Evolutionary conservation across 2,329 filamentous ascomycete genomes (phyloP).

Genomic region (Pezicula neosporulosa): DNA sequence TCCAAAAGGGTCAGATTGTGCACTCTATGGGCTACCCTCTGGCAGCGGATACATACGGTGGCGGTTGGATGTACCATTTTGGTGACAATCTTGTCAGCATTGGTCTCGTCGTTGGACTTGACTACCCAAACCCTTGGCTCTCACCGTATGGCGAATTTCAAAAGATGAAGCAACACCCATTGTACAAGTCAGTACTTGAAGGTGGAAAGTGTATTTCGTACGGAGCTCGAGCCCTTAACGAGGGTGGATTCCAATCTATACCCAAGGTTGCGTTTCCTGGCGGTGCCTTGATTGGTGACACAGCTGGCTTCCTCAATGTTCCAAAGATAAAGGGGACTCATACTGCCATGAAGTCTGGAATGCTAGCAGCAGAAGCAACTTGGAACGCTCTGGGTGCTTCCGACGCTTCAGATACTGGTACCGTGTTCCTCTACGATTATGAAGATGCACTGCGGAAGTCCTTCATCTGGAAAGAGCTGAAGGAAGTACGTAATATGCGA

Average conservation of each 20-base stretch:
- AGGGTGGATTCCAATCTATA: slow-evolving; percentile 96
- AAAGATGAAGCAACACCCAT: slow-evolving; percentile 96
- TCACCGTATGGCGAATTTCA: slow-evolving; percentile 96
- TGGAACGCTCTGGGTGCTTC: slow-evolving; percentile 66
- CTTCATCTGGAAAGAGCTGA: slow-evolving; percentile 89
- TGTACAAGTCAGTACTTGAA: slow-evolving; percentile 83
- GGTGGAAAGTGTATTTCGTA: slow-evolving; percentile 98
- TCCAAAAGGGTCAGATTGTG: slow-evolving; percentile 77
- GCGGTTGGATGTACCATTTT: slow-evolving; percentile 99
- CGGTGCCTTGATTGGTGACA: slow-evolving; percentile 92
- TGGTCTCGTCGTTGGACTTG: slow-evolving; percentile 86
- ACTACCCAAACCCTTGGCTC: slow-evolving; percentile 96
- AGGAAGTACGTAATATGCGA: slow-evolving; percentile 94
- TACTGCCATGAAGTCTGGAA: slow-evolving; percentile 95
- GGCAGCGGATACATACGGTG: slow-evolving; percentile 85
- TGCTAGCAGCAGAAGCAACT: slow-evolving; percentile 90
- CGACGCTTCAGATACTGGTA: slow-evolving; percentile 54
- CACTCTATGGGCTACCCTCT: slow-evolving; percentile 95
- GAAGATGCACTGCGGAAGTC: slow-evolving; percentile 84
- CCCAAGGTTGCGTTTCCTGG: slow-evolving; percentile 96
- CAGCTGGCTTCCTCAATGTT: slow-evolving; percentile 93
- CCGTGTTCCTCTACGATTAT: slow-evolving; percentile 92
- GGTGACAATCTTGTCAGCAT: slow-evolving; percentile 94
- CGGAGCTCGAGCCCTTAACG: slow-evolving; percentile 83
- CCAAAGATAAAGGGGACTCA: slow-evolving; percentile 99